phyloP scores from a whole-genome alignment of 768 basidiomycete genomes.

The Podaxis carcinomalis region DNA sequence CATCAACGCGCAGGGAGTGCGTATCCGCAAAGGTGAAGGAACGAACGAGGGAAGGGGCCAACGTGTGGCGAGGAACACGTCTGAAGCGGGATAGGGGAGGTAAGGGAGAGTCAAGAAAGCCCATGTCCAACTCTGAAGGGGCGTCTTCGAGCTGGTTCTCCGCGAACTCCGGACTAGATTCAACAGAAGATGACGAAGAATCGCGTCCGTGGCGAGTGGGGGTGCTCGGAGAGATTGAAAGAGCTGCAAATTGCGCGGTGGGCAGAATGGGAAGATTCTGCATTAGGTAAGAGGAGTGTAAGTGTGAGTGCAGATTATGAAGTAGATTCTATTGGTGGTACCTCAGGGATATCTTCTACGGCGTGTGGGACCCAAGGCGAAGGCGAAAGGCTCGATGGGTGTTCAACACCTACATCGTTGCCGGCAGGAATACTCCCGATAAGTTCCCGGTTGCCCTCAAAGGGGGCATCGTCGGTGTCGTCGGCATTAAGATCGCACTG shows the following conservation, averaged over 20 bases:
- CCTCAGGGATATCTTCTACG: constrained; percentile 1
- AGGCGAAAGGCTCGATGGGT: constrained; percentile 28
- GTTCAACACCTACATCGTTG: constrained; percentile 35
- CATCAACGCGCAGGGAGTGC: constrained; percentile 30
- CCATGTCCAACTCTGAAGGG: constrained; percentile 33
- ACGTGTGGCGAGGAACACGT: constrained; percentile 25
- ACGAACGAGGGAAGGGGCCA: constrained; percentile 33
- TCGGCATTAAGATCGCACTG: constrained; percentile 49
- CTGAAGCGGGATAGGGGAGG: constrained; percentile 22
- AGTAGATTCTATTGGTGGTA: not conserved
- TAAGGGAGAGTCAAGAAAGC: constrained; percentile 29
- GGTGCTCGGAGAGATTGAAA: constrained; percentile 54
- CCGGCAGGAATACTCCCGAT: constrained; percentile 28
- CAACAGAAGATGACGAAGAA: constrained; percentile 49
- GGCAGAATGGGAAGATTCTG: constrained; percentile 26
- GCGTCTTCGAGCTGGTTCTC: constrained; percentile 34
- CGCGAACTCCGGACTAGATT: constrained; percentile 51
- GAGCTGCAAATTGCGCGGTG: constrained; percentile 44
- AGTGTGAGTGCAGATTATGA: constrained; percentile 11
- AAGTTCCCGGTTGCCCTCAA: constrained; percentile 30
- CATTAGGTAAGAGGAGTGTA: constrained; percentile 19
- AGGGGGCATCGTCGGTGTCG: constrained; percentile 37
- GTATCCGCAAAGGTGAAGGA: constrained; percentile 41
- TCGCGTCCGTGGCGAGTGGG: constrained; percentile 40
- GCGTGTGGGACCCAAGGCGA: constrained; percentile 22